Evolutionary conservation across 1,284 basidiomycete species (phyloP).

Genomic region (Trichosporon sp.): DNA sequence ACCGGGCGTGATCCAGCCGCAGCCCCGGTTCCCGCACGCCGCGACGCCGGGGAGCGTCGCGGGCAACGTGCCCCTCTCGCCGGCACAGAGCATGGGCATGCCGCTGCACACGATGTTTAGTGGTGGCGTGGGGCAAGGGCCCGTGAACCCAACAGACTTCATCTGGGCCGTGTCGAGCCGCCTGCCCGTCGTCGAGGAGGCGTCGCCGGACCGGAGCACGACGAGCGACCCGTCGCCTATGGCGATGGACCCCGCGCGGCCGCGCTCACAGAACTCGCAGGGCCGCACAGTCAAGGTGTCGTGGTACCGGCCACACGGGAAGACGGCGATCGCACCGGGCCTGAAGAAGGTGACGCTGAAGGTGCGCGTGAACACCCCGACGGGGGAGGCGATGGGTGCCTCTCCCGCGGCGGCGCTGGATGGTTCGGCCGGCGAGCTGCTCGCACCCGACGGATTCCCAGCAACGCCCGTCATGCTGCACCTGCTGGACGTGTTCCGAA

Average conservation of each 20-base stretch:
- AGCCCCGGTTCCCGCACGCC: not conserved
- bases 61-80: not conserved
- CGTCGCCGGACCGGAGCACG: conserved; percentile 19
- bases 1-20: not conserved
- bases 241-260: not conserved
- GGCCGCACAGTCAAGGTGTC: conserved; percentile 36
- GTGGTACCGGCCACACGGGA: conserved; percentile 39
- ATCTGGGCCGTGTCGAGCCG: conserved; percentile 29
- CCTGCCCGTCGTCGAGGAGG: conserved; percentile 31
- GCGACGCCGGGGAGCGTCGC: not conserved
- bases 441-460: conserved; percentile 23
- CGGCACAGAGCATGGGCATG: not conserved
- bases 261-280: not conserved
- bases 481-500: conserved; percentile 29
- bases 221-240: conserved; percentile 9
- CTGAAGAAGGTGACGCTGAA: conserved; percentile 34
- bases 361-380: conserved; percentile 28
- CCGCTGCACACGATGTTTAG: not conserved
- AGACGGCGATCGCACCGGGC: conserved; percentile 37
- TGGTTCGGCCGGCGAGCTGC: conserved; percentile 12
- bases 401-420: conserved; percentile 8
- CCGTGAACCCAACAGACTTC: conserved; percentile 29
- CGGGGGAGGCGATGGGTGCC: conserved; percentile 1
- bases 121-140: not conserved
- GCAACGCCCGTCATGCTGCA: conserved; percentile 25